phyloP scores from a whole-genome alignment of 2,329 filamentous ascomycete species.

The Leptographium radiaticola region DNA sequence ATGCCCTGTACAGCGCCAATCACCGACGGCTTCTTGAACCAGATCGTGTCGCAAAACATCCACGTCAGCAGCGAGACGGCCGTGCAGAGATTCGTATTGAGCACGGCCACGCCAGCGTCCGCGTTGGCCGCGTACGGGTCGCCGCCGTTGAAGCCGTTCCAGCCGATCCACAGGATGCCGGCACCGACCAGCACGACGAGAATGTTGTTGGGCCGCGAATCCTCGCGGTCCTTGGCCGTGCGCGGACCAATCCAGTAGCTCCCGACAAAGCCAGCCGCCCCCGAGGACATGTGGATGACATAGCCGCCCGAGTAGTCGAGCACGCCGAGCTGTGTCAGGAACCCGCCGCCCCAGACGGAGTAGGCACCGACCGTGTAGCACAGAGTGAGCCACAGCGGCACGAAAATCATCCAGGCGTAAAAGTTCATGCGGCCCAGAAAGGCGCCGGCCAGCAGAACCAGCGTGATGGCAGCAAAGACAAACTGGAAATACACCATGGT shows the following conservation, averaged over 20 bases:
- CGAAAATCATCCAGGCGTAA: conserved; percentile 36
- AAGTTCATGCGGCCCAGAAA: conserved; percentile 36
- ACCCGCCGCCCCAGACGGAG: conserved; percentile 14
- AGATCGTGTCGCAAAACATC: conserved; percentile 30
- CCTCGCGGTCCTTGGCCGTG: conserved; percentile 27
- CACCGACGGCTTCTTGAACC: conserved; percentile 34
- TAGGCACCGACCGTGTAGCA: conserved; percentile 14
- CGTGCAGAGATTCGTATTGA: conserved; percentile 37
- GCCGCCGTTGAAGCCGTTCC: conserved; percentile 40
- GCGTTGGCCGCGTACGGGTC: conserved; percentile 36
- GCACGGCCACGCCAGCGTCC: conserved; percentile 34
- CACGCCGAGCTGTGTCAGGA: conserved; percentile 27
- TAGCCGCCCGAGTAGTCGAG: conserved; percentile 40
- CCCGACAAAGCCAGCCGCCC: conserved; percentile 33
- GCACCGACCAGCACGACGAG: conserved; percentile 30
- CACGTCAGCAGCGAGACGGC: conserved; percentile 33
- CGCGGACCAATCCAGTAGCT: conserved; percentile 34
- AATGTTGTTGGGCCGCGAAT: conserved; percentile 33
- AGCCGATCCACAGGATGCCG: conserved; percentile 37
- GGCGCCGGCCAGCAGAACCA: conserved; percentile 32
- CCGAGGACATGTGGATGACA: conserved; percentile 39
- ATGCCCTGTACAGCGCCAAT: conserved; percentile 37
- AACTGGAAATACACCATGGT: conserved; percentile 43
- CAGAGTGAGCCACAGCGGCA: conserved; percentile 34
- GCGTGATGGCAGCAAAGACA: conserved; percentile 36